Base-by-base conservation (phyloP, 2,329 filamentous ascomycete genomes). In the Cylindrodendrum hubeiense region DNA sequence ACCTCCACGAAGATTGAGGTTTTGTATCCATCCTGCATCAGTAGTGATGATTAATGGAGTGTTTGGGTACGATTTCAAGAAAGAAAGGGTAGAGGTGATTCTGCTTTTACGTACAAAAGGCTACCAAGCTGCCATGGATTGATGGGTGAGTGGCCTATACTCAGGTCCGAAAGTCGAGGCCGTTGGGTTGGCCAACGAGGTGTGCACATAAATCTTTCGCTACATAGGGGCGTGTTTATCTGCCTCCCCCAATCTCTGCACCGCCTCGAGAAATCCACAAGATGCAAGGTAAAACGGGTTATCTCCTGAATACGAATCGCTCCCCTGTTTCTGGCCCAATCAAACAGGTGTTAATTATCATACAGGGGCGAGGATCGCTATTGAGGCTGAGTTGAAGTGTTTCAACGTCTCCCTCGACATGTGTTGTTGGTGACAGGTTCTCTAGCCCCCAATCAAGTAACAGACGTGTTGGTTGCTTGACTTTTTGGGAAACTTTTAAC, bases 1-100 rank as follows among this genome's bases (percentile, higher is more conserved):
- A n/a, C 39, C 50, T 64, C 61, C 55, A 51, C 17, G 55, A 60
- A 13, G 26, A 17, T n/a, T 44, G 49, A 19, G 13, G 17, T 41
- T 19, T 49, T 50, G 10, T 44, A 41, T 33, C 26, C 50, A 64
- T 64, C 1, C 5, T 55, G 26, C 3, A 60, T 54, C 5, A 55
- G 55, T 17, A 37, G 33, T 49, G 19, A 19, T 28, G 24, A 21
- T 34, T 10, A 41, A 53, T 15, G 9, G 17, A 34, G 34, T 13
- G 19, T 44, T 58, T 49, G 49, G 28, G 19, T 22, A 34, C 5
- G 33, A 54, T 34, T 3, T 5, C 21, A 12, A 33, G n/a, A 17
- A 8, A 34, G 43, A 28, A 34, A 22, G 24, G 44, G 9, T 37
- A 50, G 34, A 64, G 13, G 13, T 49, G 21, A 41, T 33, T 1